Evolutionary conservation across 1,139 yeast species (phyloP), one percentile per base, ranked within the genome.

Genomic region (Taphrina wiesneri): DNA sequence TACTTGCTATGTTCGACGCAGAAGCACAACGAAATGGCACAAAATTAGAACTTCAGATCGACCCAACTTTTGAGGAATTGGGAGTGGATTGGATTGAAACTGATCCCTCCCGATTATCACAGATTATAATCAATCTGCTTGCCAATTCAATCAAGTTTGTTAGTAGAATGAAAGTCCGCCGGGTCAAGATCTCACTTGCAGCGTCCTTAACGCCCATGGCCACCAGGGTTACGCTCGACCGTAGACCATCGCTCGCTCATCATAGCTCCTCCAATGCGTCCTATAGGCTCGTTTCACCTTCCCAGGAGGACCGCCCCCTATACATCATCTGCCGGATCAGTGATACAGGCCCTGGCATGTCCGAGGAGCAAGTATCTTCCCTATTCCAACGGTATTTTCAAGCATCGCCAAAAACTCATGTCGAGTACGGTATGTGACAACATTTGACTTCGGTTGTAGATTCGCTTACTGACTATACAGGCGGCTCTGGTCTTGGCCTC

Each of bases 91-190:
- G 57, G 36, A 70, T 70, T 19, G 46, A 60, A 30, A 63, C 69
- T 65, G 72, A 70, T 60, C 71, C 72, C 9, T 62, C 67, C 7
- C 66, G 71, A 0, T 61, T 70, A 3, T 34, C 69, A 19, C 97
- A 91, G 76, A 87, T 91, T 65, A 86, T 90, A 21, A 89, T 91
- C 90, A 91, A 91, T 72, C 78, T 90, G 68, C 93, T 90, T 3
- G 87, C 95, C n/a, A 91, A 89, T 75, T 88, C 96, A 0, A 79
- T 90, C 51, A 60, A 60, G 46, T 47, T 46, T 26, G 63, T 57
- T 7, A 26, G 49, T 23, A 36, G 34, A 25, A 54, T 54, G 59
- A 25, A 54, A 25, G 23, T 28, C 3, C 46, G 49, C 2, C 17
- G 2, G 7, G 49, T 54, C 5, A 54, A 30, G 17, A 54, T 54